These are phyloP conservation scores for Datisca glomerata DNA, from an alignment of 306 rosid genomes.

Conservation along the genomic window DNA sequence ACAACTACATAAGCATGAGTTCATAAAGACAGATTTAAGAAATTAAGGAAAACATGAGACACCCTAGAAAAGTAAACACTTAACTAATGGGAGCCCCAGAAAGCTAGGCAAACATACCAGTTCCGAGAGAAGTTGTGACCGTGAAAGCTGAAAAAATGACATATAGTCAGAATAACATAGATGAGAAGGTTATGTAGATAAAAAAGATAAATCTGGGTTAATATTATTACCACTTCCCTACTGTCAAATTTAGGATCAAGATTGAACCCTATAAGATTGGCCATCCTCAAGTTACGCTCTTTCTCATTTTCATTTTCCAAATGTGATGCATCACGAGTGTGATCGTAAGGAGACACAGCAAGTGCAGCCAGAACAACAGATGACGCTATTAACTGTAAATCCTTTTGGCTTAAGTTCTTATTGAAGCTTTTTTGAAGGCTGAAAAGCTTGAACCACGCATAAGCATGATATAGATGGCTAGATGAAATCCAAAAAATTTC, in stretches of 20 bases:
- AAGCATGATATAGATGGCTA: slow-evolving; percentile 86
- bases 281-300: slow-evolving; percentile 83
- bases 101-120: slow-evolving; percentile 39
- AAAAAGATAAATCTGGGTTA: background rate
- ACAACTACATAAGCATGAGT: no score
- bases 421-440: slow-evolving; percentile 79
- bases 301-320: slow-evolving; percentile 80
- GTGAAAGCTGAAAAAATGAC: slow-evolving; percentile 52
- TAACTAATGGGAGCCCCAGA: no score
- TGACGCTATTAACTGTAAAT: slow-evolving; percentile 88
- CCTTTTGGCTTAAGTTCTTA: slow-evolving; percentile 92
- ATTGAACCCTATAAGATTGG: slow-evolving; percentile 81
- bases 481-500: slow-evolving; percentile 85
- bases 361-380: slow-evolving; percentile 97
- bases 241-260: slow-evolving; percentile 76
- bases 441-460: slow-evolving; percentile 96
- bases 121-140: slow-evolving; percentile 81
- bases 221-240: slow-evolving; percentile 68
- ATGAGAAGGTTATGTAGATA: background rate
- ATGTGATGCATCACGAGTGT: slow-evolving; percentile 61
- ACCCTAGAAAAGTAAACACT: no score
- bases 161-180: slow-evolving; percentile 7
- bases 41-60: no score
- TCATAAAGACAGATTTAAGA: no score
- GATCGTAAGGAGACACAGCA: slow-evolving; percentile 75